Conservation (phyloP, 2,329 filamentous ascomycete genomes). For the Biscogniauxia marginata region DNA sequence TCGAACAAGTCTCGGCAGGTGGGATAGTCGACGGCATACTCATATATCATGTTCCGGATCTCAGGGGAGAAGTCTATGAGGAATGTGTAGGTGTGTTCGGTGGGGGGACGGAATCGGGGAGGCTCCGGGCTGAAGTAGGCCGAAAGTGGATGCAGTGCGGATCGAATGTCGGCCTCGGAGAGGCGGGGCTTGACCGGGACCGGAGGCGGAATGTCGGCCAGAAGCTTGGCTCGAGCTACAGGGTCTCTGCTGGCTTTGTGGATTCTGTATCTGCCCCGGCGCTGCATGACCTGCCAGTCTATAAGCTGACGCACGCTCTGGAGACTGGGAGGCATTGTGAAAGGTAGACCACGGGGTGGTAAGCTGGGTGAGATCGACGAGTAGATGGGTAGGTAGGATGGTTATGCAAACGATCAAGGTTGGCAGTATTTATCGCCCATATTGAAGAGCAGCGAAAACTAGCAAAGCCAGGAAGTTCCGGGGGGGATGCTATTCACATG, state of each 20-base stretch:
- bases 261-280: conserved; percentile 20
- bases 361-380: not conserved
- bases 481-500: not conserved
- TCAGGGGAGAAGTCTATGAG: conserved; percentile 32
- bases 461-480: not conserved
- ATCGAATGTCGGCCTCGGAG: conserved; percentile 16
- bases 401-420: not conserved
- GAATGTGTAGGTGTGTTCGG: conserved; percentile 19
- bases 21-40: conserved; percentile 29
- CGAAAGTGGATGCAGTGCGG: conserved; percentile 18
- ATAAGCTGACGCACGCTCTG: conserved; percentile 6
- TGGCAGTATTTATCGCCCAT: not conserved
- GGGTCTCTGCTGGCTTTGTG: conserved; percentile 21
- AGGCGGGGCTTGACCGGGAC: conserved; percentile 13
- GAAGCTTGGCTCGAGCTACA: conserved; percentile 13
- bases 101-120: not conserved
- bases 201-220: conserved; percentile 19
- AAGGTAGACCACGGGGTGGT: not conserved
- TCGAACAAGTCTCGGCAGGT: conserved; percentile 29
- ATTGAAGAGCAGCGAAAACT: not conserved
- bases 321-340: not conserved
- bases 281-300: conserved; percentile 7
- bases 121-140: conserved; percentile 12
- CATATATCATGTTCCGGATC: conserved; percentile 37
- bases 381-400: not conserved